phyloP scores from a whole-genome alignment of 768 basidiomycete genomes.

The Hypholoma fasciculare region DNA sequence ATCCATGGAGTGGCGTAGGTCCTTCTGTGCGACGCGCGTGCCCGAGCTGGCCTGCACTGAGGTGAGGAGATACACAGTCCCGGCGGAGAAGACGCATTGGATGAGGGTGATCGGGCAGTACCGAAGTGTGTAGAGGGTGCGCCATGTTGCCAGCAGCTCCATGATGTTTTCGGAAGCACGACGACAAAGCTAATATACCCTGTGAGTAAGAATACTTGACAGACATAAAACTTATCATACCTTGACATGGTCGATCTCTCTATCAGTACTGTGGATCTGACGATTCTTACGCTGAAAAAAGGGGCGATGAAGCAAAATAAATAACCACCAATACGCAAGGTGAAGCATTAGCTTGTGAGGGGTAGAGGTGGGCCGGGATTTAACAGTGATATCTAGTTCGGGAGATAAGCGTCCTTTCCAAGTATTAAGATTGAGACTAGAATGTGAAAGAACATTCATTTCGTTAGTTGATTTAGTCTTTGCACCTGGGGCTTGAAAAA shows the following conservation, averaged over 20 bases:
- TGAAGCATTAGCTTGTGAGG: constrained; percentile 60
- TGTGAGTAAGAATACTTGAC: constrained; percentile 19
- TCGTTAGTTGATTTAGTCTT: neutral
- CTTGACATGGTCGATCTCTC: constrained; percentile 53
- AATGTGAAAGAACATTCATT: neutral
- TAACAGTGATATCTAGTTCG: constrained; percentile 50
- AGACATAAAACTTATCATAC: constrained; percentile 27
- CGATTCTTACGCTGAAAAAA: constrained; percentile 46
- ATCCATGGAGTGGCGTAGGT: constrained; percentile 40
- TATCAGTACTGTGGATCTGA: constrained; percentile 34
- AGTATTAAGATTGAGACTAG: constrained; percentile 44
- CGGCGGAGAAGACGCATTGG: constrained; percentile 60
- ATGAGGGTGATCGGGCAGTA: constrained; percentile 58
- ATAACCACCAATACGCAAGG: constrained; percentile 56
- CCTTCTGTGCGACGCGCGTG: constrained; percentile 45
- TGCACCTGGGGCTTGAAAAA: neutral
- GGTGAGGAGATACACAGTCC: constrained; percentile 55
- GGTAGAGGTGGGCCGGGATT: constrained; percentile 45
- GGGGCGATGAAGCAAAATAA: constrained; percentile 61
- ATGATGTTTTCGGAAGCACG: constrained; percentile 57
- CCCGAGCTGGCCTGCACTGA: constrained; percentile 54
- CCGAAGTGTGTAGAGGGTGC: constrained; percentile 52
- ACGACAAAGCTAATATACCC: constrained; percentile 43
- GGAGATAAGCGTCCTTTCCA: constrained; percentile 47
- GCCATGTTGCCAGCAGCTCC: constrained; percentile 50